Percentiles rank a stretch among this genome's conserved stretches.
These are phyloP conservation scores for Phytophthora melonis DNA, from an alignment of 352 stramenopile genomes.

Conservation along the genomic window DNA sequence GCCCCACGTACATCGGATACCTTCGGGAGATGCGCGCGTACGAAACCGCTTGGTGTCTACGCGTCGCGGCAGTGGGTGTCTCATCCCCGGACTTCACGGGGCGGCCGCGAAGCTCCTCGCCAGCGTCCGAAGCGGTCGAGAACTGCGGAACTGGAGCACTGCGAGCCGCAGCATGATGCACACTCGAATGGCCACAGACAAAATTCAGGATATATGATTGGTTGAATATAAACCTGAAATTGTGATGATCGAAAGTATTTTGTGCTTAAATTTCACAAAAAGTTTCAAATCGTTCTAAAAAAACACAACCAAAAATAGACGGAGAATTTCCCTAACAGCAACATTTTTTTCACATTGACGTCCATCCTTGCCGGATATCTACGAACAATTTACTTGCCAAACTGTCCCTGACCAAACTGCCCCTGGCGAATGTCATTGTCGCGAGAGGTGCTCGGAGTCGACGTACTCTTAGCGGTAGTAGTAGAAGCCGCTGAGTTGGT, in stretches of 20 bases:
- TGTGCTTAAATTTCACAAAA: too few relatives aligned
- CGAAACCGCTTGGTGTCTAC: constrained; percentile 23
- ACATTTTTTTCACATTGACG: too few relatives aligned
- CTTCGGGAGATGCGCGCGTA: constrained; percentile 49
- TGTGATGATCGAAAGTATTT: not conserved
- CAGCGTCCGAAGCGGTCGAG: constrained; percentile 9
- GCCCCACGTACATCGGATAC: constrained; percentile 7
- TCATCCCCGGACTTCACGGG: constrained; percentile 3
- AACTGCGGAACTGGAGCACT: not conserved
- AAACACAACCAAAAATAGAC: too few relatives aligned
- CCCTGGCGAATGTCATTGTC: too few relatives aligned
- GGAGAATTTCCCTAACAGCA: too few relatives aligned
- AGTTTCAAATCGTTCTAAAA: too few relatives aligned
- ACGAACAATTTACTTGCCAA: too few relatives aligned
- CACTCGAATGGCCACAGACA: not conserved
- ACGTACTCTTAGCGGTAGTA: too few relatives aligned
- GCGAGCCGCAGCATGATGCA: constrained; percentile 18
- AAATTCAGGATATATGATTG: not conserved
- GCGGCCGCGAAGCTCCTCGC: not conserved
- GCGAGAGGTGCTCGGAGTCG: too few relatives aligned
- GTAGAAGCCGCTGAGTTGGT: too few relatives aligned
- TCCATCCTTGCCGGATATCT: too few relatives aligned
- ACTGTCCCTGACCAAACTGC: too few relatives aligned
- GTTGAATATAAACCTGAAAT: not conserved
- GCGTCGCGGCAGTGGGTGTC: not conserved